phyloP scores from a whole-genome alignment of 768 basidiomycete genomes.

The Lactifluus volemus region DNA sequence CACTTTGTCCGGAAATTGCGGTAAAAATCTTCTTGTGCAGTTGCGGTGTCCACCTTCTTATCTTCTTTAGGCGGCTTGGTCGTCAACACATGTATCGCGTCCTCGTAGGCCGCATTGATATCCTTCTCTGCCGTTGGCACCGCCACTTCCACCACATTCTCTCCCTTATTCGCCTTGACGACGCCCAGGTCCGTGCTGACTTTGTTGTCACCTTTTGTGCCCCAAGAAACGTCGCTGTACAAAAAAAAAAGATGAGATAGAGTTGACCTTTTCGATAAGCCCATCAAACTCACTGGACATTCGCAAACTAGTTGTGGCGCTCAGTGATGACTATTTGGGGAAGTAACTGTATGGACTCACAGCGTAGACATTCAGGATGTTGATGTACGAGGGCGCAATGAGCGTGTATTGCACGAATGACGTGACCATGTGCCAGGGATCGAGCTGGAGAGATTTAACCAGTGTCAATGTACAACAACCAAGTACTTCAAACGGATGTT shows the following conservation, averaged over 20 bases:
- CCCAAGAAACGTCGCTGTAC: constrained; percentile 85
- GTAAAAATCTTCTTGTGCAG: constrained; percentile 81
- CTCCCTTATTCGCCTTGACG: constrained; percentile 54
- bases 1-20: constrained; percentile 82
- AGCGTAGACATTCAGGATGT: constrained; percentile 87
- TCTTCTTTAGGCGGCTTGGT: constrained; percentile 73
- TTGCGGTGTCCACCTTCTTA: constrained; percentile 47
- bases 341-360: constrained; percentile 29
- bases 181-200: constrained; percentile 78
- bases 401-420: constrained; percentile 89
- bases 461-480: constrained; percentile 5
- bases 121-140: constrained; percentile 86
- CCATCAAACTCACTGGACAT: constrained; percentile 47
- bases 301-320: constrained; percentile 51
- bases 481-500: background rate
- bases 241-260: background rate
- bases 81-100: constrained; percentile 75
- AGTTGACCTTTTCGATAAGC: background rate
- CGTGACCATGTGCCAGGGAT: constrained; percentile 98
- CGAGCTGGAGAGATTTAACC: constrained; percentile 43
- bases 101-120: constrained; percentile 83
- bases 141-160: constrained; percentile 78
- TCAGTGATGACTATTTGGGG: background rate
- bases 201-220: constrained; percentile 92
- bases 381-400: constrained; percentile 90